Percentiles rank a stretch among this genome's conserved stretches.
Evolutionary conservation across 495 filamentous ascomycete species (phyloP).

Genomic region (Penicillium ochrochloron): DNA sequence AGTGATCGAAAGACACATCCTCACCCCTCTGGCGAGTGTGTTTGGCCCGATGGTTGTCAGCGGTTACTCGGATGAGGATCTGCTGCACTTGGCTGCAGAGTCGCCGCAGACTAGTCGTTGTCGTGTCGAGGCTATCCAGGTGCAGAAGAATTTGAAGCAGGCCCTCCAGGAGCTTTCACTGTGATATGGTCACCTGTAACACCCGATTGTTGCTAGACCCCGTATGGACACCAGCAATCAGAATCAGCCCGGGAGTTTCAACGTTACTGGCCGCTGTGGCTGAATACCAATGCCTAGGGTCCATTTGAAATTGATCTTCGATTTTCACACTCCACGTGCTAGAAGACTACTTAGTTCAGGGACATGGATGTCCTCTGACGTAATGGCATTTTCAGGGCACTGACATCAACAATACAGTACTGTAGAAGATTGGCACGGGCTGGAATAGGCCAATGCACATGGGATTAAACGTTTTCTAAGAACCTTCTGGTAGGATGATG

Average conservation of each 20-base stretch:
- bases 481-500: neutral
- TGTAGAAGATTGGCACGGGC: neutral
- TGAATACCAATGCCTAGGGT: too few species aligned
- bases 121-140: neutral
- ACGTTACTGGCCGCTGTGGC: too few species aligned
- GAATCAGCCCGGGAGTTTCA: too few species aligned
- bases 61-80: constrained; percentile 10
- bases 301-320: too few species aligned
- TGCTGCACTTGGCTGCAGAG: neutral
- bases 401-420: neutral
- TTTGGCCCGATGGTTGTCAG: constrained; percentile 13
- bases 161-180: neutral
- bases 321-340: too few species aligned
- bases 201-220: too few species aligned
- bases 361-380: neutral
- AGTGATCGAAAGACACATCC: constrained; percentile 42
- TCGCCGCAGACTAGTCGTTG: neutral
- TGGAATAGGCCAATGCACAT: neutral
- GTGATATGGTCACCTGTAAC: neutral
- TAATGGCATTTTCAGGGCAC: neutral
- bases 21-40: neutral
- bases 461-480: neutral
- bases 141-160: neutral
- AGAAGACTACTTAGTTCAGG: neutral
- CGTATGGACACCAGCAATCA: too few species aligned